Evolutionary conservation across 257 asterid genomes (phyloP), one percentile per base, ranked within the genome.

Genomic region (Salvia splendens): DNA sequence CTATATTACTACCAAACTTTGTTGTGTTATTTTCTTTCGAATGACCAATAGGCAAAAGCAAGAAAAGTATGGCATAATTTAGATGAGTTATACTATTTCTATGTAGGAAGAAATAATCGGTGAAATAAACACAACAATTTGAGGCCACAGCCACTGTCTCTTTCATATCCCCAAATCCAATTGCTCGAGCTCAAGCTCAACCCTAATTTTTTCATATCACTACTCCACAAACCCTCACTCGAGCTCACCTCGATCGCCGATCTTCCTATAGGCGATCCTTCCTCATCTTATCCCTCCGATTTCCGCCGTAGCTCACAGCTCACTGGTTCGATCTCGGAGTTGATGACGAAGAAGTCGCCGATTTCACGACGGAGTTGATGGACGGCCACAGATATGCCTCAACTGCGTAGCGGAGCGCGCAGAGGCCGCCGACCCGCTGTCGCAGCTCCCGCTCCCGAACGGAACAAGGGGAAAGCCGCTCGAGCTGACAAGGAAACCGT

Each of bases 371-470:
- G 40, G 82, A 17, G 73, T 79, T 75, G 78, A 79, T 79, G 83
- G 80, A 73, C 69, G 64, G 45, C 24, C 75, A 53, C 36, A 38
- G 78, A 15, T 65, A 79, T 79, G 83, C 80, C 80, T 71, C 80
- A 75, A 71, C 80, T 79, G 80, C 80, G 80, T 75, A 79, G 83
- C 80, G 83, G 83, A 72, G 83, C 70, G 63, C 75, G 80, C 66
- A 67, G 64, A 75, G 78, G 76, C 73, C 76, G 73, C 62, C 78
- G 62, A 35, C 75, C 70, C 73, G 55, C 74, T 62, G 42, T 67
- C 30, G 74, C 68, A 30, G 64, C 71, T 55, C 64, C 61, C 12
- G 67, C 10, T 8, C 49, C 56, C 63, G 73, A 6, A 35, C 50
- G 54, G 72, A 57, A 20, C 6, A 62, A 57, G 69, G n/a, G 43